phyloP scores from a whole-genome alignment of 2,329 filamentous ascomycete species.

The Aspergillus hortae region DNA sequence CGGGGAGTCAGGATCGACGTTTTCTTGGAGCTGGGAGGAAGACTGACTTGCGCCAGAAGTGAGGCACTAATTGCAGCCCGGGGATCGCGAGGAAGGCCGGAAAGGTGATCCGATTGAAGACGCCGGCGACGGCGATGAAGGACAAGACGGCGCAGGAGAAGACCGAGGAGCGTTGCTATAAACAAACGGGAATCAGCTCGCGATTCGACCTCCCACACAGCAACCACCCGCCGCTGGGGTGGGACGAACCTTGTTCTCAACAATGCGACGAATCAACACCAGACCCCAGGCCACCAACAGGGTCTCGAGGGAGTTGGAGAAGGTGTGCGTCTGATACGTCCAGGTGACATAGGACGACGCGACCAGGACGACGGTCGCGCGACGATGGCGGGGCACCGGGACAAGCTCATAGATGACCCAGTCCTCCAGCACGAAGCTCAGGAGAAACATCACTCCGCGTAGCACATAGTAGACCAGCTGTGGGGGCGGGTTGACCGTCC shows the following conservation, averaged over 20 bases:
- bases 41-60: slow-evolving; percentile 75
- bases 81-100: slow-evolving; percentile 88
- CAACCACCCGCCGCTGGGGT: background rate
- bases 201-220: background rate
- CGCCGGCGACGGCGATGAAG: slow-evolving; percentile 75
- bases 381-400: slow-evolving; percentile 66
- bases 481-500: slow-evolving; percentile 70
- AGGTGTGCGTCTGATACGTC: slow-evolving; percentile 98
- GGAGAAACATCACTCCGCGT: slow-evolving; percentile 83
- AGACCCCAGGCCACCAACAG: slow-evolving; percentile 89
- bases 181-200: slow-evolving; percentile 11
- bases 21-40: background rate
- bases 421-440: slow-evolving; percentile 95
- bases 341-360: slow-evolving; percentile 97
- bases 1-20: slow-evolving; percentile 10
- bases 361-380: slow-evolving; percentile 74
- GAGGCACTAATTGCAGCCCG: slow-evolving; percentile 74
- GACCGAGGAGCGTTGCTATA: slow-evolving; percentile 69
- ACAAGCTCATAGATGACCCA: slow-evolving; percentile 95
- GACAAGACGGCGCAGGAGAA: slow-evolving; percentile 75
- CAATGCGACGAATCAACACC: slow-evolving; percentile 83
- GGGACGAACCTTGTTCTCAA: slow-evolving; percentile 65
- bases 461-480: slow-evolving; percentile 85
- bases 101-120: slow-evolving; percentile 97
- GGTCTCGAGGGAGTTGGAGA: slow-evolving; percentile 96